Base-by-base conservation (phyloP, 2,329 filamentous ascomycete genomes). In the Graphium sp. region DNA sequence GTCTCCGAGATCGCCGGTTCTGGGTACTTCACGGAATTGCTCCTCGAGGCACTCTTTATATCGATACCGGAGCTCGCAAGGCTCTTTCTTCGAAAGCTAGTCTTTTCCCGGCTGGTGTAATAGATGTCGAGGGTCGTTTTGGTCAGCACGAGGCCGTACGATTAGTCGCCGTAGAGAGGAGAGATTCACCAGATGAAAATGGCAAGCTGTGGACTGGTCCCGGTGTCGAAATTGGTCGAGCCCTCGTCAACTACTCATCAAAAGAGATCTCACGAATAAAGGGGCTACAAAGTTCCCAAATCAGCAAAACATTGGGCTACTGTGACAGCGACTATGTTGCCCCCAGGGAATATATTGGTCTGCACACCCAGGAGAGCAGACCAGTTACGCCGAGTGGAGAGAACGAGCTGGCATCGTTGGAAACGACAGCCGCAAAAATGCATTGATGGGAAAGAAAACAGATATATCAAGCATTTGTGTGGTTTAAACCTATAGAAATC, bases 321-420 rank as follows among this genome's bases (percentile, higher is more conserved):
- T 82, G 83, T 13, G 85, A 94, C 48, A 91, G 79, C 44, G 84
- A 95, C 53, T 94, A 95, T 53, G 78, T 95, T 22, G 85, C 84
- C 7, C 62, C 89, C 43, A 63, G 84, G 36, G 83, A 92, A 49
- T 87, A 92, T 41, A 75, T 94, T 36, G 83, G 81, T 24, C 73
- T 93, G 39, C 75, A 79, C 36, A 53, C 48, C 19, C 49, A 48
- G 26, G 61, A 63, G 32, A 70, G 65, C 40, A 52, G 64, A 18
- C 63, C 66, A 14, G 59, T 55, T 10, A 67, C 62, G 30, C 63
- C 63, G 5, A 54, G 45, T 12, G 31, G 38, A 1, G 44, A 47
- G 10, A 23, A 28, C 16, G 39, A 39, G 29, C 26, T 23, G 10
- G 17, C 18, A 13, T 19, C n/a, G n/a, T n/a, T n/a, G n/a, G n/a